Percentiles rank a stretch among this genome's conserved stretches.
Conservation (phyloP, 345 rosid species). For the Conringia planisiliqua region DNA sequence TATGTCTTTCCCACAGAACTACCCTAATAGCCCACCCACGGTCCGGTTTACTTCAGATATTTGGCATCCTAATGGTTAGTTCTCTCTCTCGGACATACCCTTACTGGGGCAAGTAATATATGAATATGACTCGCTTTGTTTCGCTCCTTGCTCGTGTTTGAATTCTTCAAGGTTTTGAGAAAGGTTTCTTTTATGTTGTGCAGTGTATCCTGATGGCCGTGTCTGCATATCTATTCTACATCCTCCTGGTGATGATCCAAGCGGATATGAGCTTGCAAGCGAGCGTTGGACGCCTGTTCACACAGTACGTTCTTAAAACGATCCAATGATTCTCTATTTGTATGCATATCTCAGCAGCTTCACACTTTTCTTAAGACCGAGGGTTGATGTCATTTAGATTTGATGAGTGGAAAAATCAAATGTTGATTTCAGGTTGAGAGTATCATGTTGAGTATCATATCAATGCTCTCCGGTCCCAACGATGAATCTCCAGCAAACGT, state of each 20-base stretch:
- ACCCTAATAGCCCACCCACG: constrained; percentile 49
- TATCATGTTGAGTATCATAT: constrained; percentile 77
- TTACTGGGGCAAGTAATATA: not conserved
- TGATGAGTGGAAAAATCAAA: not conserved
- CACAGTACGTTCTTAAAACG: constrained; percentile 7
- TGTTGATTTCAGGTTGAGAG: constrained; percentile 66
- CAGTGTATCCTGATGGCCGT: constrained; percentile 45
- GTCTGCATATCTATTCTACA: constrained; percentile 59
- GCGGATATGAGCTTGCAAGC: constrained; percentile 52
- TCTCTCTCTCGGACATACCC: not conserved
- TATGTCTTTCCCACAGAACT: constrained; percentile 65
- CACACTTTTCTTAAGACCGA: not conserved
- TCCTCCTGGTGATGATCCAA: constrained; percentile 62
- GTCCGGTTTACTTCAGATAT: constrained; percentile 53
- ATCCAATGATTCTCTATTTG: not conserved
- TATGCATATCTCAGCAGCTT: not conserved
- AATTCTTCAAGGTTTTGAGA: not conserved
- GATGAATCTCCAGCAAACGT: constrained; percentile 91
- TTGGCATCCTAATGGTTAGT: constrained; percentile 55
- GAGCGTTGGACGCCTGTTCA: constrained; percentile 56
- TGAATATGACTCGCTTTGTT: not conserved
- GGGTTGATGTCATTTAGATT: not conserved
- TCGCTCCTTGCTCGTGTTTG: not conserved
- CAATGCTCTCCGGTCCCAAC: constrained; percentile 85
- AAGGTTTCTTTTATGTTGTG: not conserved